Evolutionary conservation across 352 stramenopile genomes (phyloP).

Genomic region (Globisporangium rhizosaccharum): DNA sequence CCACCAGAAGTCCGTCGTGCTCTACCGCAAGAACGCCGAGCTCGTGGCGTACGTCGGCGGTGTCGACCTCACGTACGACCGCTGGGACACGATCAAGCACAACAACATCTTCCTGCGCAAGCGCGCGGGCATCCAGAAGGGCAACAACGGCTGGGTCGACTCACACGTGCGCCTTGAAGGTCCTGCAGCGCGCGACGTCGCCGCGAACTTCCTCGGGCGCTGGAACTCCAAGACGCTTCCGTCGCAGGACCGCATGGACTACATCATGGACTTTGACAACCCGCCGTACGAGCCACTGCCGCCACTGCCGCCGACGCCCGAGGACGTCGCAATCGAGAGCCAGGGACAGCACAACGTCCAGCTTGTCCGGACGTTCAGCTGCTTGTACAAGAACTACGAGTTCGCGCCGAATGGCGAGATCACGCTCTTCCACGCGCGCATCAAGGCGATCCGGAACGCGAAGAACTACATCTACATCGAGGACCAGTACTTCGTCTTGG

Average conservation of each 20-base stretch:
- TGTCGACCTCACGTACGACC: slow-evolving; percentile 45
- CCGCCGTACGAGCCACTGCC: slow-evolving; percentile 14
- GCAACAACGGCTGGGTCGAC: slow-evolving; percentile 53
- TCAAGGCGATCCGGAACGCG: slow-evolving; percentile 48
- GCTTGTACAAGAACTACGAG: slow-evolving; percentile 37
- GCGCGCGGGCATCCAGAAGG: slow-evolving; percentile 17
- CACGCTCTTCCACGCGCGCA: slow-evolving; percentile 36
- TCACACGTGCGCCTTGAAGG: slow-evolving; percentile 36
- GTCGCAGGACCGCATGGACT: slow-evolving; percentile 18
- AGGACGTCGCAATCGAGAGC: slow-evolving; percentile 6
- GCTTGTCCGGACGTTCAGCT: slow-evolving; percentile 58
- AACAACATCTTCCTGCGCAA: slow-evolving; percentile 36
- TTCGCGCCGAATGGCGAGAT: slow-evolving; percentile 49
- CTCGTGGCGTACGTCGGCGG: slow-evolving; percentile 42
- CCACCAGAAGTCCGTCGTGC: slow-evolving; percentile 44
- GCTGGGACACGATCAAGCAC: slow-evolving; percentile 56
- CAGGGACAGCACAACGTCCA: slow-evolving; percentile 33
- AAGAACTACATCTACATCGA: slow-evolving; percentile 70
- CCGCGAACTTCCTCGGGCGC: slow-evolving; percentile 42
- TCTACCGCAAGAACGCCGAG: slow-evolving; percentile 1
- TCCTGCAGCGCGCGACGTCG: slow-evolving; percentile 40
- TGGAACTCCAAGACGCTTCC: slow-evolving; percentile 43
- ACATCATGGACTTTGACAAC: slow-evolving; percentile 44
- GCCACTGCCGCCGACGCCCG: slow-evolving; percentile 11
- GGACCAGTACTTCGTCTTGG: slow-evolving; percentile 58